Base-by-base conservation (phyloP, 306 rosid species). In the Psophocarpus tetragonolobus region DNA sequence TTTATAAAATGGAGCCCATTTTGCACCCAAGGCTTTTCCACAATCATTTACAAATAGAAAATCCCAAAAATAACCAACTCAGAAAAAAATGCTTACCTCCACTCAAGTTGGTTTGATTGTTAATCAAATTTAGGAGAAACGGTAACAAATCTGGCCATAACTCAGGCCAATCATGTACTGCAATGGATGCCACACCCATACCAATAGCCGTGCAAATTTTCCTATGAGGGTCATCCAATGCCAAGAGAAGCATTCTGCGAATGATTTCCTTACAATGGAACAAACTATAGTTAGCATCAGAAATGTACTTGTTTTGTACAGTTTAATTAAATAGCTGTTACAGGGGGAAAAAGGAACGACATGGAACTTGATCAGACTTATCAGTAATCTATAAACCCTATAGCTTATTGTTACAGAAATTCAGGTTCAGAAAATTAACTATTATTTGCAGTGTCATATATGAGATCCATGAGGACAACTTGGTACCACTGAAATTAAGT, bases 151-250 rank as follows among this genome's bases (percentile, higher is more conserved):
- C 97, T 26, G 98, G 90, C 98, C 98, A 95, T 68, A 75, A 83
- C 80, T 92, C 97, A 13, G 98, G 98, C 97, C 97, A 95, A 81
- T 95, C 98, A 86, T 92, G 81, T 67, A 73, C 81, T 21, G 98
- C 97, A 72, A 95, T 87, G 53, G 98, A 87, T 54, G 98, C 97
- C 82, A 95, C 90, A 75, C 93, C 97, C 98, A 95, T 89, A 81
- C 98, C 90, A 73, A 92, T 74, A 76, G 98, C 97, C 4, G 97
- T 95, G 85, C 98, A 91, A 42, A 95, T 89, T 88, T 94, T 95
- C 81, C 89, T 85, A 76, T 91, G 93, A 76, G 97, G 81, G 63
- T 92, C 98, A 84, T 92, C 97, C 85, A 95, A 87, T 68, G 97
- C 78, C 70, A 86, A 71, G 42, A 95, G 56, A 70, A 95, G 95